Evolutionary conservation across 192 early-diverging fungal species (phyloP).

Genomic region (Tieghemiomyces parasiticus): DNA sequence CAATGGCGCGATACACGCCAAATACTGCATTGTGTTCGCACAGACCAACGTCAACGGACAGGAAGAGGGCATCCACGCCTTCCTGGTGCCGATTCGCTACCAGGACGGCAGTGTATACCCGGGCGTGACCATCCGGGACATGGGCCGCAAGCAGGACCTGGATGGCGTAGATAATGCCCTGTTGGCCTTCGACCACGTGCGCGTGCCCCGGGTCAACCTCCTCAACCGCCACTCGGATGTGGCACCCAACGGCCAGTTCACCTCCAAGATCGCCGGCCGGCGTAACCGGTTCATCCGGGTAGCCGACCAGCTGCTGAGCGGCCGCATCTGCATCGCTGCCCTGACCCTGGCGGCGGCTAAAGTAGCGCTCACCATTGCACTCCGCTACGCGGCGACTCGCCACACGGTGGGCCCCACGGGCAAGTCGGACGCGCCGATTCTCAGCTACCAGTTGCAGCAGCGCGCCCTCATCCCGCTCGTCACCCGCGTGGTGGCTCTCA

Average conservation of each 20-base stretch:
- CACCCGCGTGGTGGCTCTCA: conserved; percentile 42
- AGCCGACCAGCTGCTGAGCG: conserved; percentile 57
- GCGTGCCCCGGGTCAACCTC: conserved; percentile 45
- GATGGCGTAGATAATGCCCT: conserved; percentile 68
- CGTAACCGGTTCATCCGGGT: conserved; percentile 59
- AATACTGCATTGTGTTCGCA: conserved; percentile 57
- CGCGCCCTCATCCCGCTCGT: conserved; percentile 52
- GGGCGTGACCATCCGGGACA: conserved; percentile 57
- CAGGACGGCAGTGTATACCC: conserved; percentile 45
- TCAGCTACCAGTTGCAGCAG: conserved; percentile 64
- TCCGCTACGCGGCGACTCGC: conserved; percentile 53
- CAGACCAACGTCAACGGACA: conserved; percentile 51
- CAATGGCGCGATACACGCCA: conserved; percentile 50
- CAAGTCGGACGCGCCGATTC: conserved; percentile 58
- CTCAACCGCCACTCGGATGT: conserved; percentile 53
- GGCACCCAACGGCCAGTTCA: conserved; percentile 36
- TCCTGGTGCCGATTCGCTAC: conserved; percentile 56
- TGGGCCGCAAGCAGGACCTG: conserved; percentile 53
- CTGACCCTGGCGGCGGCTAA: conserved; percentile 54
- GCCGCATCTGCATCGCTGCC: conserved; percentile 50
- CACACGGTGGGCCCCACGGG: conserved; percentile 59
- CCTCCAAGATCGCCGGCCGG: conserved; percentile 32
- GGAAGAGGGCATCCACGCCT: conserved; percentile 58
- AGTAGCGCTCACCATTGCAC: conserved; percentile 44
- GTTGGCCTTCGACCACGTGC: conserved; percentile 34